These are phyloP conservation scores for Trypanosoma avium DNA, from an alignment of 208 protist genomes.

Conservation along the genomic window DNA sequence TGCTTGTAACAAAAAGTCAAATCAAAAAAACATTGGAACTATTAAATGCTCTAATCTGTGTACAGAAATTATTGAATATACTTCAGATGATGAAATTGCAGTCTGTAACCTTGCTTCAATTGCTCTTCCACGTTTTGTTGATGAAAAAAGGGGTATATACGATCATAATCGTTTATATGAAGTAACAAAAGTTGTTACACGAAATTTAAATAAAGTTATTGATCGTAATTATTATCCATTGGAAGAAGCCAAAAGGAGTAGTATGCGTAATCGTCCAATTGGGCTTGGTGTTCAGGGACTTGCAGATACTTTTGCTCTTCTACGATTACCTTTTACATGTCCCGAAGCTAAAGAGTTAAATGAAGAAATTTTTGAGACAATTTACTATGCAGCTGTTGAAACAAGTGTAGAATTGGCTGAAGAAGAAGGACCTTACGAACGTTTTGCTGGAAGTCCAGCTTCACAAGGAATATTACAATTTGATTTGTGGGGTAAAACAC, in stretches of 20 bases:
- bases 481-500: constrained; percentile 95
- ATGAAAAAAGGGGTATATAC: constrained; percentile 66
- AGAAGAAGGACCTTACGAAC: constrained; percentile 93
- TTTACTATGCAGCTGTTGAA: constrained; percentile 97
- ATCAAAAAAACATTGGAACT: constrained; percentile 99
- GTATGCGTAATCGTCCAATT: constrained; percentile 97
- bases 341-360: constrained; percentile 94
- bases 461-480: constrained; percentile 98
- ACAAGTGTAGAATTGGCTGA: constrained; percentile 91
- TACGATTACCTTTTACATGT: constrained; percentile 96
- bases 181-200: constrained; percentile 93
- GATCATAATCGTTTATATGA: constrained; percentile 90
- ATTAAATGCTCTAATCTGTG: constrained; percentile 99
- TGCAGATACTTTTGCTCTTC: constrained; percentile 96
- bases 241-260: constrained; percentile 92
- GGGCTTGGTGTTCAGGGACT: constrained; percentile 99
- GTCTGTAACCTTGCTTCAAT: constrained; percentile 99
- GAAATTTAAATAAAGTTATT: constrained; percentile 99
- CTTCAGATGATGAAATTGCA: constrained; percentile 96
- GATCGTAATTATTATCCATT: constrained; percentile 99
- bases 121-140: constrained; percentile 97
- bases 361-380: constrained; percentile 99
- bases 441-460: constrained; percentile 94
- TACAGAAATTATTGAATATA: constrained; percentile 99
- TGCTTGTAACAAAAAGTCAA: constrained; percentile 98